Base-by-base conservation (phyloP, 176 grass and related monocot genomes). In the Aegilops tauschii region DNA sequence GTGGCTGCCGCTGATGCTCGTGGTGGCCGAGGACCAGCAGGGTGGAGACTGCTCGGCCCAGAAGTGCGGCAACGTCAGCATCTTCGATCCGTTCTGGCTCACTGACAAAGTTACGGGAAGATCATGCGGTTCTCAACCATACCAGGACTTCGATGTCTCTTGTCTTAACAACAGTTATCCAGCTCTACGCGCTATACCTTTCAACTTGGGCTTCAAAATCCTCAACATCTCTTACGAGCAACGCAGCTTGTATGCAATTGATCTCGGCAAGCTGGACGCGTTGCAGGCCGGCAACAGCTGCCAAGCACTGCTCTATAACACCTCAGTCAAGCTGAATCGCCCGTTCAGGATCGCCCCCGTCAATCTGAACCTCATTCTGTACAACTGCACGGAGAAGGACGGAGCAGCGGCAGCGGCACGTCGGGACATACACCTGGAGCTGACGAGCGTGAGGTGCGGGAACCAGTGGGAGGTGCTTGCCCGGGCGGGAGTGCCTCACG, bases 351-450 rank as follows among this genome's bases (percentile, higher is more conserved):
- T 69, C 8, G 5, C 0, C 32, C 1, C 2, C 8, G 9, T 9
- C 32, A 37, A 37, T 32, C 31, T 4, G 3, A 37, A 69, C 8
- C 67, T 20, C 8, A 68, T 68, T 5, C 6, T 68, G 6, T 68
- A 68, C 16, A 68, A 34, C 30, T 68, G 65, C 65, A 34, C 30
- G 14, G 12, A 12, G 44, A 4, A 47, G 11, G 10, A 30, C 1
- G 62, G 23, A 1, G 4, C 12, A 0, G 64, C 13, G 5, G 0
- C 12, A 0, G 5, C 16, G 5, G 64, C 12, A 32, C 29, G 6
- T 32, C 5, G 0, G 13, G 0, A 37, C 4, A 6, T 0, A 21
- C 20, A 5, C 0, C 20, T 71, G 18, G 68, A 5, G 68, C 9
- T 2, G 20, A 71, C 68, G 1, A 39, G 0, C 0, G 5, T 71